Conservation (phyloP, 2,329 filamentous ascomycete genomes). For the Talaromyces amestolkiae region DNA sequence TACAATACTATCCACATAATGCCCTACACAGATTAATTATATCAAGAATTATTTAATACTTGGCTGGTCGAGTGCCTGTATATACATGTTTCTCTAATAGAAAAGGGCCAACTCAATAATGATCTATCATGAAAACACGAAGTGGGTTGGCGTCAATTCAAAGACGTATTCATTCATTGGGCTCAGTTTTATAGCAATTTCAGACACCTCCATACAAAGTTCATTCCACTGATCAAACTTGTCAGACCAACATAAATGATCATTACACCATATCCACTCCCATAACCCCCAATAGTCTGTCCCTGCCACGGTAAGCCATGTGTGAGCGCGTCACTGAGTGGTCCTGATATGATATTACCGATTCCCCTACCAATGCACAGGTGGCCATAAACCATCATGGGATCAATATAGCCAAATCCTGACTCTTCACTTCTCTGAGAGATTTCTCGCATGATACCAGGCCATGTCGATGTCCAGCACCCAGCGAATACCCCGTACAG, state of each 20-base stretch:
- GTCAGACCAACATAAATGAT: constrained; percentile 31
- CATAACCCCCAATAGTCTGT: constrained; percentile 22
- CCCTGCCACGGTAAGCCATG: background rate
- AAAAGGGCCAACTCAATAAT: background rate
- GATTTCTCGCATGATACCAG: constrained; percentile 27
- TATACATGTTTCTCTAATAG: background rate
- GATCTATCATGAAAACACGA: background rate
- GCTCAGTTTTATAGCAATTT: background rate
- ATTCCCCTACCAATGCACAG: constrained; percentile 52
- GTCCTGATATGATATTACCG: constrained; percentile 41
- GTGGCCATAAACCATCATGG: constrained; percentile 50
- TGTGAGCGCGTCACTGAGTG: background rate
- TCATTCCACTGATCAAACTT: constrained; percentile 27
- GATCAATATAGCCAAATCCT: constrained; percentile 38
- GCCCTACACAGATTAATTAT: too few species aligned
- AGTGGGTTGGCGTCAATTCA: background rate
- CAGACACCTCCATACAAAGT: constrained; percentile 20
- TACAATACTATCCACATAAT: too few species aligned
- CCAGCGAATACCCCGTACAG: constrained; percentile 46
- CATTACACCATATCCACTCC: constrained; percentile 28
- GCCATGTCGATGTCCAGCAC: background rate
- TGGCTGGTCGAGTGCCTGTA: too few species aligned
- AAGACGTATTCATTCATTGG: background rate
- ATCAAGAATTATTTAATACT: too few species aligned
- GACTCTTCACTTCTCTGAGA: constrained; percentile 42